Evolutionary conservation across 1,284 basidiomycete species (phyloP).

Genomic region (Papiliotrema flavescens): DNA sequence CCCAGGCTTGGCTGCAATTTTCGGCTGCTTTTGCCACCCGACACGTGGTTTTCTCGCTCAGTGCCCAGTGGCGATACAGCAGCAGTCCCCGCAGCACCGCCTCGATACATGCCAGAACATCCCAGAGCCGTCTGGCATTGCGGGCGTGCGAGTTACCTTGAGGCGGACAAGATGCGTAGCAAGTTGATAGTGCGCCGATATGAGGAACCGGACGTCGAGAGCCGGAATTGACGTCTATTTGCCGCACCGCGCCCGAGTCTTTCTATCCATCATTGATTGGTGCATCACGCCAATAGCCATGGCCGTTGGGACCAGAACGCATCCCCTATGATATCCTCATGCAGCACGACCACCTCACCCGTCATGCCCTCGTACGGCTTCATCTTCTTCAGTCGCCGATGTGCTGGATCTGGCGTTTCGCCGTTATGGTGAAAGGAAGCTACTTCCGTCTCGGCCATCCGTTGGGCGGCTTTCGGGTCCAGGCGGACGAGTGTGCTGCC

Average conservation of each 20-base stretch:
- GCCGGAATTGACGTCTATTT: too few relatives aligned
- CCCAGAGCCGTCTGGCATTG: not conserved
- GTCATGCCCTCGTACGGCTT: conserved; percentile 44
- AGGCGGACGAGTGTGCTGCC: conserved; percentile 77
- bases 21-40: too few relatives aligned
- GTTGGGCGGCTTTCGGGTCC: conserved; percentile 6
- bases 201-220: too few relatives aligned
- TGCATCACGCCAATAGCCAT: conserved; percentile 36
- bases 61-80: too few relatives aligned
- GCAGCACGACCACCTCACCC: conserved; percentile 57
- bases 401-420: not conserved
- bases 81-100: too few relatives aligned
- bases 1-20: too few relatives aligned
- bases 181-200: not conserved
- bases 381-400: conserved; percentile 42
- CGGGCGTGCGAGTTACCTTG: not conserved
- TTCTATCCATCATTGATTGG: too few relatives aligned
- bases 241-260: too few relatives aligned
- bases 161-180: not conserved
- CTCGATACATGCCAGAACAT: too few relatives aligned
- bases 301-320: conserved; percentile 65
- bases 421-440: not conserved
- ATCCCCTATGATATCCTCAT: conserved; percentile 79
- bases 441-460: not conserved
- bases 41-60: too few relatives aligned